These are phyloP conservation scores for Ciborinia camelliae DNA, from an alignment of 2,329 filamentous ascomycete species.

Conservation along the genomic window DNA sequence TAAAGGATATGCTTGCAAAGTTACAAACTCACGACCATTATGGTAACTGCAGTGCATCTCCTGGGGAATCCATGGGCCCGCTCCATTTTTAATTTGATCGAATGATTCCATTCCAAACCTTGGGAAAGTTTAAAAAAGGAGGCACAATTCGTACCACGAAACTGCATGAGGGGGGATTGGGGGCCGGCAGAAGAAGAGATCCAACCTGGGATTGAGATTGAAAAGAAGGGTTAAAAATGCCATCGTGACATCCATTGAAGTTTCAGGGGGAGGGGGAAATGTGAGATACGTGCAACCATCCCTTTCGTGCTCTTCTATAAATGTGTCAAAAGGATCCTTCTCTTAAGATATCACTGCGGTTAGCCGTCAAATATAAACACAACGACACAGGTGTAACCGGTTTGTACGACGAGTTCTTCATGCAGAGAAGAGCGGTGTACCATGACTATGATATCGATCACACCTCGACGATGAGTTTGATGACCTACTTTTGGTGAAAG, in stretches of 20 bases:
- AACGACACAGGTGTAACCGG: neutral
- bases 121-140: neutral
- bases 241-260: neutral
- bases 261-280: neutral
- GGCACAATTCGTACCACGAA: neutral
- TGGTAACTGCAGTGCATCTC: slow-evolving; percentile 2
- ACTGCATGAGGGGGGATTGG: slow-evolving; percentile 3
- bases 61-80: neutral
- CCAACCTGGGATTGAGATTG: slow-evolving; percentile 8
- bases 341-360: neutral
- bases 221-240: neutral
- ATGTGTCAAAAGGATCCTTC: neutral
- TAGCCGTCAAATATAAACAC: neutral
- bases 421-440: slow-evolving; percentile 5
- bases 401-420: neutral
- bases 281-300: neutral
- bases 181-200: neutral
- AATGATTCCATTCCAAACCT: neutral
- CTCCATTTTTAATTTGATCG: slow-evolving; percentile 1
- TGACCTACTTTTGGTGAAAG: neutral
- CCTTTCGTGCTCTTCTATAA: neutral
- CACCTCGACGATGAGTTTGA: neutral
- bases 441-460: neutral
- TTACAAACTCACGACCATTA: neutral
- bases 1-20: slow-evolving; percentile 2